These are phyloP conservation scores for Didymella keratinophila DNA, from an alignment of 2,329 filamentous ascomycete species.

Conservation along the genomic window DNA sequence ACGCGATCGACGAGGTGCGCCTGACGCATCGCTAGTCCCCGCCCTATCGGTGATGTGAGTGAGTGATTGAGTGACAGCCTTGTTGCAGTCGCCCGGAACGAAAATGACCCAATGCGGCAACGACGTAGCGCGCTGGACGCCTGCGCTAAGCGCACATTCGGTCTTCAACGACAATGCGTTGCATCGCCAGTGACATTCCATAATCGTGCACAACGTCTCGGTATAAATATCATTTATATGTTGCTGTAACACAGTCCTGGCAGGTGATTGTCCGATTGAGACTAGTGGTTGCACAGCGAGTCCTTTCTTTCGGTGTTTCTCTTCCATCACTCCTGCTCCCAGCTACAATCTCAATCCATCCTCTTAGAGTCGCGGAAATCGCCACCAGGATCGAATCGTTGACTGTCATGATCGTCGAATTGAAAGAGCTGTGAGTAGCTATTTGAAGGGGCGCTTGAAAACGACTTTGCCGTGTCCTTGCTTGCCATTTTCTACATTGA, in stretches of 20 bases:
- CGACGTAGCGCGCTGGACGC: neutral
- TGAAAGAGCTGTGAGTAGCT: neutral
- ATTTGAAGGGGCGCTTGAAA: neutral
- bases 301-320: neutral
- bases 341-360: neutral
- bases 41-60: neutral
- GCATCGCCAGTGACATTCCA: neutral
- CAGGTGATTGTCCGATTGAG: neutral
- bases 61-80: neutral
- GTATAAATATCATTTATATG: neutral
- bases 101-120: neutral
- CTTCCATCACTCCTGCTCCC: neutral
- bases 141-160: conserved; percentile 2
- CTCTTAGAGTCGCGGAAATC: neutral
- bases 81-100: neutral
- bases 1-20: conserved; percentile 10
- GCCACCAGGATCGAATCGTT: too few relatives aligned
- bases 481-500: neutral
- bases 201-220: neutral
- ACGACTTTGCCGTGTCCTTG: neutral
- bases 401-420: neutral
- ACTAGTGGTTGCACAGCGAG: neutral
- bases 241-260: neutral
- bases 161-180: neutral
- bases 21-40: conserved; percentile 4